Percentiles rank a stretch among this genome's conserved stretches.
Evolutionary conservation across 495 filamentous ascomycete genomes (phyloP).

Genomic region (Thermothielavioides terrestris): DNA sequence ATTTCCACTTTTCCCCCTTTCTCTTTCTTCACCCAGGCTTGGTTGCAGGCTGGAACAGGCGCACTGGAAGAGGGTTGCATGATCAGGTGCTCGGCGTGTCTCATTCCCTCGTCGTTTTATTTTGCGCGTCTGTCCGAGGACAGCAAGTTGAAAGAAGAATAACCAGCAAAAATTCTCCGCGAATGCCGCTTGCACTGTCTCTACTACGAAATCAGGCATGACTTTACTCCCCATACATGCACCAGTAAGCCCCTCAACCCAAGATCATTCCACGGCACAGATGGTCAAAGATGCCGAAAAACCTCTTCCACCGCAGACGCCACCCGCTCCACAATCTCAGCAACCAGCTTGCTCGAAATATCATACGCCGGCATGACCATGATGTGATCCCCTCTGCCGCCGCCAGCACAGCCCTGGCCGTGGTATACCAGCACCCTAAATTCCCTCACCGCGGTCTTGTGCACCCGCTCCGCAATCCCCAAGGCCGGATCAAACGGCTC

Average conservation of each 20-base stretch:
- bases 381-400: conserved; percentile 59
- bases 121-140: too few species aligned
- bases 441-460: conserved; percentile 40
- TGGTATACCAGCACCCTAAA: conserved; percentile 60
- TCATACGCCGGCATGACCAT: conserved; percentile 44
- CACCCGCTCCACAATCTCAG: conserved; percentile 13
- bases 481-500: conserved; percentile 37
- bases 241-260: background rate
- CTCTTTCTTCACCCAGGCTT: too few species aligned
- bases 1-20: too few species aligned
- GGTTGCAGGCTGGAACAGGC: too few species aligned
- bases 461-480: conserved; percentile 38
- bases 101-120: background rate
- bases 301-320: conserved; percentile 12
- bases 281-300: background rate
- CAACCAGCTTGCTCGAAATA: conserved; percentile 6
- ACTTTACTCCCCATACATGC: too few species aligned
- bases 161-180: background rate
- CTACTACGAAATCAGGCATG: too few species aligned
- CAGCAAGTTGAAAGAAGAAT: too few species aligned
- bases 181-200: background rate
- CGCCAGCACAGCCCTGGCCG: conserved; percentile 56
- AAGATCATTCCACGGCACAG: background rate
- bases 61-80: too few species aligned
- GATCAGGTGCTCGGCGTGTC: too few species aligned